phyloP scores from a whole-genome alignment of 2,329 filamentous ascomycete species.

The Cytospora piceicola region DNA sequence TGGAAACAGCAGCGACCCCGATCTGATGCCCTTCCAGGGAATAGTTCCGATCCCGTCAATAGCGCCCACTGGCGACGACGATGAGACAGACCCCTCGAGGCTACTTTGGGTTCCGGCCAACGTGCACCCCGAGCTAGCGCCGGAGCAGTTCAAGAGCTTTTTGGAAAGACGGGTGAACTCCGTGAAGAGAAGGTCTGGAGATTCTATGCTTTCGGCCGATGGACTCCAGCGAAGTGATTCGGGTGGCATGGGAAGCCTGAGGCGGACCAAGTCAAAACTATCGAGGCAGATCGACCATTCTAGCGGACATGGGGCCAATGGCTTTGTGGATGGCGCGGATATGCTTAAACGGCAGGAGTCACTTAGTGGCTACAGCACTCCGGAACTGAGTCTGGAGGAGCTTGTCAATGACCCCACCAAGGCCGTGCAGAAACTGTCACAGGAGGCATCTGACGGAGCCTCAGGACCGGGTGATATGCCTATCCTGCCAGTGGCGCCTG shows the following conservation, averaged over 20 bases:
- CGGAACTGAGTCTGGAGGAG: constrained; percentile 75
- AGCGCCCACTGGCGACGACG: constrained; percentile 72
- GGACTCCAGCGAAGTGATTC: constrained; percentile 22
- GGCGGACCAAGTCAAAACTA: constrained; percentile 93
- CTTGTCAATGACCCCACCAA: constrained; percentile 79
- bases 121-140: constrained; percentile 91
- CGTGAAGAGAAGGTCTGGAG: constrained; percentile 82
- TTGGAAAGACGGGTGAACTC: constrained; percentile 90
- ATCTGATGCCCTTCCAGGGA: constrained; percentile 73
- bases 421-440: constrained; percentile 69
- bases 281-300: constrained; percentile 86
- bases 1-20: constrained; percentile 70
- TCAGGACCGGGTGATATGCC: constrained; percentile 70
- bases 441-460: constrained; percentile 50
- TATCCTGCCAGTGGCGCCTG: constrained; percentile 78
- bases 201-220: constrained; percentile 64
- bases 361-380: constrained; percentile 53
- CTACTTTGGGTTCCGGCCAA: constrained; percentile 95
- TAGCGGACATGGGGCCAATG: constrained; percentile 58
- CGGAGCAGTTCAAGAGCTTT: constrained; percentile 95
- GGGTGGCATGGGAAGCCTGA: constrained; percentile 60
- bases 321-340: constrained; percentile 84
- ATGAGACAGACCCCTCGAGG: constrained; percentile 85
- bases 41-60: constrained; percentile 72
- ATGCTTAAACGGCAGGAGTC: constrained; percentile 75